Conservation (phyloP, 2,329 filamentous ascomycete genomes). For the Aplosporella prunicola region DNA sequence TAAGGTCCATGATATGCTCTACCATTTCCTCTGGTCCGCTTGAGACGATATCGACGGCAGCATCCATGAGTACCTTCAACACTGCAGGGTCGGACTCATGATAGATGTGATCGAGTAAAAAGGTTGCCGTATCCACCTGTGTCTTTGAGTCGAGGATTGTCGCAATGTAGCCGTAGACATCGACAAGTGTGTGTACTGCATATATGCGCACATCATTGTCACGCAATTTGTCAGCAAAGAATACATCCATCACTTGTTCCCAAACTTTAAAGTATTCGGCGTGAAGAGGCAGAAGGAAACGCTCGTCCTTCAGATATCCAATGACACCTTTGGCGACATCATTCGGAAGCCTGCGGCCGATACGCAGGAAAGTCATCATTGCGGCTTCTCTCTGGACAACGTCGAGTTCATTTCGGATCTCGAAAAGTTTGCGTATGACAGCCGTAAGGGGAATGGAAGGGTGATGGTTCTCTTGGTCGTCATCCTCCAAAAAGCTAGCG, state of each 20-base stretch:
- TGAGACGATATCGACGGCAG: conserved; percentile 56
- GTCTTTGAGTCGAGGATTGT: conserved; percentile 50
- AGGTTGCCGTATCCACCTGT: conserved; percentile 50
- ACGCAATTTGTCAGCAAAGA: conserved; percentile 7
- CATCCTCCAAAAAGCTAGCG: conserved; percentile 4
- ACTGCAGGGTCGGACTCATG: conserved; percentile 56
- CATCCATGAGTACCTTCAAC: conserved; percentile 54
- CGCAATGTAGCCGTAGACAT: conserved; percentile 41
- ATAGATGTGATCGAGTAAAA: conserved; percentile 51
- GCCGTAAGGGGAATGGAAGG: conserved; percentile 10
- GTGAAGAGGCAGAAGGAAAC: conserved; percentile 64
- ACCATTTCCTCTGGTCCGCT: conserved; percentile 52
- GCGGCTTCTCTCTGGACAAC: conserved; percentile 57
- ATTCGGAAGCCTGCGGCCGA: conserved; percentile 55
- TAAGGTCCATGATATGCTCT: conserved; percentile 36
- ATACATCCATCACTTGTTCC: conserved; percentile 41
- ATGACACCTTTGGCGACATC: conserved; percentile 55
- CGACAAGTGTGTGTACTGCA: conserved; percentile 50
- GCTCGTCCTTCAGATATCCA: conserved; percentile 57
- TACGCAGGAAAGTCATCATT: conserved; percentile 55
- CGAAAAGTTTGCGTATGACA: conserved; percentile 21
- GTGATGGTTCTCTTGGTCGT: conserved; percentile 9
- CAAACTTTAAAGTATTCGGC: conserved; percentile 58
- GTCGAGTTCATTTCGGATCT: conserved; percentile 30
- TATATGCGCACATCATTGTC: conserved; percentile 50